Percentiles rank a stretch among this genome's conserved stretches.
Conservation (phyloP, 1,284 basidiomycete species). For the Tylopilus sp. region DNA sequence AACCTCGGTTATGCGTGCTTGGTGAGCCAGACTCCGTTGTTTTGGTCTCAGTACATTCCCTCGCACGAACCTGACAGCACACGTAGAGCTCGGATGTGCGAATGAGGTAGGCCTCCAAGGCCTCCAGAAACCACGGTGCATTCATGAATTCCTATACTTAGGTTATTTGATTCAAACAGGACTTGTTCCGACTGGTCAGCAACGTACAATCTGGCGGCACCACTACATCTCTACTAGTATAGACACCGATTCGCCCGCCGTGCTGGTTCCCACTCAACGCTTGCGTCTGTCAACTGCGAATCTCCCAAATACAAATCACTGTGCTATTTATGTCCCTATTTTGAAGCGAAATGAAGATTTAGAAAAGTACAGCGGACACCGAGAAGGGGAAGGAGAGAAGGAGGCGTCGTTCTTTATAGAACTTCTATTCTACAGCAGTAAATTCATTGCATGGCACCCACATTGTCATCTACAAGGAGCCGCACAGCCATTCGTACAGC, state of each 20-base stretch:
- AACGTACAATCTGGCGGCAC: not conserved
- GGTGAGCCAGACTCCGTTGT: too few species aligned
- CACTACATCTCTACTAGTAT: not conserved
- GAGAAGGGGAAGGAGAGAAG: not conserved
- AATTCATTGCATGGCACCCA: not conserved
- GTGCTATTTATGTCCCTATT: too few species aligned
- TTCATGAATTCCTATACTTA: too few species aligned
- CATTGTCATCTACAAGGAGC: not conserved
- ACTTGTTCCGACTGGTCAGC: too few species aligned
- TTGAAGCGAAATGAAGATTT: not conserved
- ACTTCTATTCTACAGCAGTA: not conserved
- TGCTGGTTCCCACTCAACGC: not conserved
- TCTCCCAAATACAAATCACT: too few species aligned
- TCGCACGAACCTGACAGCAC: too few species aligned
- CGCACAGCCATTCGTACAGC: not conserved
- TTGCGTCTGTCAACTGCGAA: not conserved
- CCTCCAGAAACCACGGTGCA: too few species aligned
- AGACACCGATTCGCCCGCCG: not conserved
- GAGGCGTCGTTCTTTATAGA: not conserved
- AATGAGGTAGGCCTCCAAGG: too few species aligned
- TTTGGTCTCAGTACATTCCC: too few species aligned
- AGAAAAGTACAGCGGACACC: too few species aligned
- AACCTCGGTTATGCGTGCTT: not conserved
- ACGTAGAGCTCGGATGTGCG: too few species aligned
- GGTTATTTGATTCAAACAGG: too few species aligned